phyloP scores from a whole-genome alignment of 106 monocot species.

The Platanthera guangdongensis region DNA sequence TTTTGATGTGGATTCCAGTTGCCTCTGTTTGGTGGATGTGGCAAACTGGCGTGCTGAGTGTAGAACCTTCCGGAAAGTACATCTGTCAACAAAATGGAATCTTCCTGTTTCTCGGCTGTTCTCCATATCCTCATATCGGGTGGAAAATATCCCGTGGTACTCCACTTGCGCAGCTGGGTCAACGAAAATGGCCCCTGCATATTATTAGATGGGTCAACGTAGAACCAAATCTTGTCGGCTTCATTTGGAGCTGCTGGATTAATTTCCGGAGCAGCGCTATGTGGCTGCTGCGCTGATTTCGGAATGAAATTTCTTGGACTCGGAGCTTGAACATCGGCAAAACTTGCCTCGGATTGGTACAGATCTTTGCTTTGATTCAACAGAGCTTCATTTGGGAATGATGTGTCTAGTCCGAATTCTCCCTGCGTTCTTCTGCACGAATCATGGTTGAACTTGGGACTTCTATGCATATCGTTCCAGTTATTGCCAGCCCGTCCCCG shows the following conservation, averaged over 20 bases:
- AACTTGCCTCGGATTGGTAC: neutral
- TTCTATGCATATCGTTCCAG: conserved; percentile 15
- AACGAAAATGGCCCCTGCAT: conserved; percentile 67
- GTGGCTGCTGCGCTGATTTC: conserved; percentile 9
- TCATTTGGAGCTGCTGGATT: conserved; percentile 17
- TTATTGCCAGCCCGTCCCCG: conserved; percentile 18
- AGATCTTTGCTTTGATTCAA: conserved; percentile 11
- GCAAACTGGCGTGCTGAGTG: conserved; percentile 15
- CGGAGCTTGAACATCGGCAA: conserved; percentile 5
- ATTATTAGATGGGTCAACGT: conserved; percentile 47
- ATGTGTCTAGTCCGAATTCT: conserved; percentile 11
- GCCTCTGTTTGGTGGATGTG: conserved; percentile 5
- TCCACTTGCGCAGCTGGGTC: conserved; percentile 56
- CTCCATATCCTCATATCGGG: conserved; percentile 41
- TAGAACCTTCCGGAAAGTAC: conserved; percentile 28
- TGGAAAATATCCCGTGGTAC: conserved; percentile 46
- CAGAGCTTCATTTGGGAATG: conserved; percentile 10
- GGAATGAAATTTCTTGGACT: conserved; percentile 13
- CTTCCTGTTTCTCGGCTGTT: conserved; percentile 36
- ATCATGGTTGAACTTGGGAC: conserved; percentile 9
- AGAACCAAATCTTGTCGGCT: conserved; percentile 61
- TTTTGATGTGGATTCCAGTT: conserved; percentile 13
- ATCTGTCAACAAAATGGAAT: conserved; percentile 38
- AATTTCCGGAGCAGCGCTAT: conserved; percentile 16
- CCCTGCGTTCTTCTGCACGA: neutral